Percentiles rank a stretch among this genome's conserved stretches.
These are phyloP conservation scores for Penicillium sclerotigenum DNA, from an alignment of 2,329 filamentous ascomycete genomes.

Conservation along the genomic window DNA sequence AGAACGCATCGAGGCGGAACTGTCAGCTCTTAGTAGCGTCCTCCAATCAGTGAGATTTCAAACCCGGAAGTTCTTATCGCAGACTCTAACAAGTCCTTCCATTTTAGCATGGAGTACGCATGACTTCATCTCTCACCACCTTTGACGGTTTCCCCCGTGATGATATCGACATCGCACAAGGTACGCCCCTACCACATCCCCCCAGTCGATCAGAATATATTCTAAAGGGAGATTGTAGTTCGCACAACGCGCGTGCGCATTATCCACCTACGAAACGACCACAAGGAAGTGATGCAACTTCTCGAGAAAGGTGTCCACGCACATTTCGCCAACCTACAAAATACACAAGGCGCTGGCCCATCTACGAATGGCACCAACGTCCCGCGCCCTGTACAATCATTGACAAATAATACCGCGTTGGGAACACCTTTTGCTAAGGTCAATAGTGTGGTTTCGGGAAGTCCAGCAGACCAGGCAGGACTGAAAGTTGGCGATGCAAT, in stretches of 20 bases:
- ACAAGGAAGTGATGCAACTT: slow-evolving; percentile 78
- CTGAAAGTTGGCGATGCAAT: slow-evolving; percentile 77
- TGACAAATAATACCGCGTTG: slow-evolving; percentile 34
- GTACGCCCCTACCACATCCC: slow-evolving; percentile 48
- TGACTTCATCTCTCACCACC: slow-evolving; percentile 84
- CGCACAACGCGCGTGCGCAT: slow-evolving; percentile 90
- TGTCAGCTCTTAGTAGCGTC: slow-evolving; percentile 78
- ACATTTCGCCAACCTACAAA: slow-evolving; percentile 73
- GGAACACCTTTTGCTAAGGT: slow-evolving; percentile 80
- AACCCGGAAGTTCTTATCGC: neutral
- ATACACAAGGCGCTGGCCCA: slow-evolving; percentile 45
- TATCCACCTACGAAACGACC: slow-evolving; percentile 86
- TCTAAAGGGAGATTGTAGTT: slow-evolving; percentile 53
- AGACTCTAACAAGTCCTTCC: slow-evolving; percentile 15
- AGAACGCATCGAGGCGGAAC: slow-evolving; percentile 77
- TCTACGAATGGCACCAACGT: slow-evolving; percentile 23
- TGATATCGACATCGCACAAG: slow-evolving; percentile 93
- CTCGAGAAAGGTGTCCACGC: slow-evolving; percentile 86
- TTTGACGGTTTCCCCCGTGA: slow-evolving; percentile 87
- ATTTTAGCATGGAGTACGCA: slow-evolving; percentile 81
- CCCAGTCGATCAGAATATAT: slow-evolving; percentile 1
- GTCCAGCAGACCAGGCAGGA: slow-evolving; percentile 80
- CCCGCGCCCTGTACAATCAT: slow-evolving; percentile 21
- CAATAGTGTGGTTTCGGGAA: slow-evolving; percentile 72
- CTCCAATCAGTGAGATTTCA: slow-evolving; percentile 71